phyloP scores from a whole-genome alignment of 2,329 filamentous ascomycete species.

The Hypoxylon sp. region DNA sequence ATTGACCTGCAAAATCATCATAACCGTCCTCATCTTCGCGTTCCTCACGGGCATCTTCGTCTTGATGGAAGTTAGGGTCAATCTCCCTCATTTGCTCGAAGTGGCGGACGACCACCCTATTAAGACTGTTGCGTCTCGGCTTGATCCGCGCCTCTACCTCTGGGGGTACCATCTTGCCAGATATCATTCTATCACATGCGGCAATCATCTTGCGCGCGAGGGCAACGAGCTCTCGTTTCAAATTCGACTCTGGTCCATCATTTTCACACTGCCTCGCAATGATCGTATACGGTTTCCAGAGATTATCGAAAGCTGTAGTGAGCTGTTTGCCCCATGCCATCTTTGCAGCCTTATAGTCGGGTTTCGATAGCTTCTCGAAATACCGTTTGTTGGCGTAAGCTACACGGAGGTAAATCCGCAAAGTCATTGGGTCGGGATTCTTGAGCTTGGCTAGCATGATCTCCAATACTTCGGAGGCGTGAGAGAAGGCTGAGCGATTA shows the following conservation, averaged over 20 bases:
- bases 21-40: conserved; percentile 19
- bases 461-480: conserved; percentile 76
- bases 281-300: conserved; percentile 65
- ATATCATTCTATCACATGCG: conserved; percentile 49
- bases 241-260: conserved; percentile 19
- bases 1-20: not conserved
- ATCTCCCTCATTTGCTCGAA: conserved; percentile 42
- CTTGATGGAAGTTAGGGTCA: conserved; percentile 35
- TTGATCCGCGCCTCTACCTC: conserved; percentile 37
- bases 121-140: conserved; percentile 45
- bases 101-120: conserved; percentile 48
- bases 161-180: conserved; percentile 37
- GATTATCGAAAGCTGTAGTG: conserved; percentile 62
- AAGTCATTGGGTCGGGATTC: conserved; percentile 65
- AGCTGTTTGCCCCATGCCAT: conserved; percentile 66
- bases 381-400: conserved; percentile 64
- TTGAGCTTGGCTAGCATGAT: conserved; percentile 67
- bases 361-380: conserved; percentile 54
- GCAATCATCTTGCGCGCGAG: conserved; percentile 53
- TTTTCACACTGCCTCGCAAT: conserved; percentile 36
- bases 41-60: conserved; percentile 23
- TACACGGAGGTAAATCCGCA: conserved; percentile 71
- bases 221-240: conserved; percentile 46
- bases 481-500: conserved; percentile 77
- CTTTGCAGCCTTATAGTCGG: conserved; percentile 57